phyloP scores from a whole-genome alignment of 2,329 filamentous ascomycete genomes.

The Fusarium siculi region DNA sequence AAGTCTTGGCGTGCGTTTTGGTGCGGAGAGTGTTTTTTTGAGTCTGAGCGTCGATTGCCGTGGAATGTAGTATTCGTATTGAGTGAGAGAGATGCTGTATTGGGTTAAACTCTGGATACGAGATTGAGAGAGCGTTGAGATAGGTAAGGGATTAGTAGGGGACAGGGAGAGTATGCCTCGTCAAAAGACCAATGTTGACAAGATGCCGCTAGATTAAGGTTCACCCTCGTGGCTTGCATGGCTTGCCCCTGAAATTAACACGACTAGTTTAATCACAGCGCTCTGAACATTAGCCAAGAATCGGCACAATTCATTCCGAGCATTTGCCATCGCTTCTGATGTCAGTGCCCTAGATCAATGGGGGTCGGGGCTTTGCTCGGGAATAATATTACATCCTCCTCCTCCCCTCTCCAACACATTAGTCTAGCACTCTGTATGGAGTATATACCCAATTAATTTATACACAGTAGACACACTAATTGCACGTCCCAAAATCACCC shows the following conservation, averaged over 20 bases:
- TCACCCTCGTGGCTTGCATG: not conserved
- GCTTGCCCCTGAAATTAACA: conserved; percentile 28
- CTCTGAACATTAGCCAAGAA: not conserved
- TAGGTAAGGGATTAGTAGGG: too few relatives aligned
- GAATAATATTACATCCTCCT: conserved; percentile 10
- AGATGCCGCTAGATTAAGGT: not conserved
- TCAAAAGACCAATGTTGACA: not conserved
- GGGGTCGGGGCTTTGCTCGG: not conserved
- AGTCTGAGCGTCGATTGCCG: not conserved
- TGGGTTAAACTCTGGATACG: not conserved
- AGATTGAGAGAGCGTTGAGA: not conserved
- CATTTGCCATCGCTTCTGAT: not conserved
- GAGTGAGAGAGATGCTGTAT: not conserved
- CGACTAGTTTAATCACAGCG: not conserved
- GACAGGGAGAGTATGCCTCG: not conserved
- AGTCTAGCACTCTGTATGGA: not conserved
- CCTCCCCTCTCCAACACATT: not conserved
- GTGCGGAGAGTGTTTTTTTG: not conserved
- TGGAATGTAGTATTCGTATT: not conserved
- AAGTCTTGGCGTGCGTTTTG: not conserved
- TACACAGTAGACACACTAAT: not conserved
- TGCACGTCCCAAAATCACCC: conserved; percentile 45
- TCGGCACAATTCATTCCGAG: conserved; percentile 13
- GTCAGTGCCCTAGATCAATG: not conserved
- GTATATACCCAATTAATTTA: not conserved